Evolutionary conservation across 805 yeast genomes (phyloP).

Genomic region (Candida yuanshanica): DNA sequence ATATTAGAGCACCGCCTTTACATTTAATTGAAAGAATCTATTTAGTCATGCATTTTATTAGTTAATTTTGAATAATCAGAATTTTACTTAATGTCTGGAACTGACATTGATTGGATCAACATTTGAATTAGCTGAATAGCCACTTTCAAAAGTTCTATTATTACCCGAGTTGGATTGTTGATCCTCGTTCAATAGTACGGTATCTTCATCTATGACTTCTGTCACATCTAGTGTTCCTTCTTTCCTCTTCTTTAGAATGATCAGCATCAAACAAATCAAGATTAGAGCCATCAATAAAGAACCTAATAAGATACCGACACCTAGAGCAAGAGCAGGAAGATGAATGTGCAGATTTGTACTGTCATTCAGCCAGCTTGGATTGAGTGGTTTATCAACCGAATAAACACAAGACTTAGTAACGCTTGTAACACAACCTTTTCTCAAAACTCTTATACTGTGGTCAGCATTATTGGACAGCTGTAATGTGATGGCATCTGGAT

Average conservation of each 20-base stretch:
- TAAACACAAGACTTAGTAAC: slow-evolving; percentile 45
- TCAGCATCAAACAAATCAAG: slow-evolving; percentile 31
- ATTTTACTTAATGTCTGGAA: slow-evolving; percentile 2
- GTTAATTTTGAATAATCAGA: no score
- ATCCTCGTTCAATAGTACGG: not conserved
- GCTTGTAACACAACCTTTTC: slow-evolving; percentile 54
- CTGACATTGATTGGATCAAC: slow-evolving; percentile 17
- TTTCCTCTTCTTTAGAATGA: slow-evolving; percentile 25
- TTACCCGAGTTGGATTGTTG: not conserved
- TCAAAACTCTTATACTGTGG: slow-evolving; percentile 52
- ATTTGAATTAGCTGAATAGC: slow-evolving; percentile 17
- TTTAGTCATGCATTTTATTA: no score
- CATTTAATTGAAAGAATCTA: no score
- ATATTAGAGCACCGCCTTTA: no score
- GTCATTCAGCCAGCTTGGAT: slow-evolving; percentile 54
- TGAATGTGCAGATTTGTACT: slow-evolving; percentile 48
- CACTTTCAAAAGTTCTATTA: slow-evolving; percentile 17
- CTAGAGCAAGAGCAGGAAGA: slow-evolving; percentile 62
- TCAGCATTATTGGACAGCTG: slow-evolving; percentile 38
- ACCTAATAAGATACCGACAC: slow-evolving; percentile 62
- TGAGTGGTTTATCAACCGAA: slow-evolving; percentile 62
- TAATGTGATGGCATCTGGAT: slow-evolving; percentile 32
- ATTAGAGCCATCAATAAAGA: slow-evolving; percentile 34
- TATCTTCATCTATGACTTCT: slow-evolving; percentile 5
- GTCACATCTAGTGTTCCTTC: not conserved